Percentiles rank a stretch among this genome's conserved stretches.
phyloP scores from a whole-genome alignment of 164 flowering plant species.

The Echeveria elegans region DNA sequence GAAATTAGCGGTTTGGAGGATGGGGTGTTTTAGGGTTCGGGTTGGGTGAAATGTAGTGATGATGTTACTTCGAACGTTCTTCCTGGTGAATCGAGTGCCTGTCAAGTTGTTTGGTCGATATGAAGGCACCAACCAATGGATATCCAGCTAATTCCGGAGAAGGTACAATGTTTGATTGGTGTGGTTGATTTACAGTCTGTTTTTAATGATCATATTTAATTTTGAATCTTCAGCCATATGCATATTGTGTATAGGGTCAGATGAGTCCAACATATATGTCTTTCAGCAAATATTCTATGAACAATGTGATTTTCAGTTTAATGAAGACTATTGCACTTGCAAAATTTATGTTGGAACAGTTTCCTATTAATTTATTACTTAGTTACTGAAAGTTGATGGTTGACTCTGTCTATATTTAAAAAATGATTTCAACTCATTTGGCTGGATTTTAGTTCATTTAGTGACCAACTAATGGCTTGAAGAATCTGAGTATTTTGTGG shows the following conservation, averaged over 20 bases:
- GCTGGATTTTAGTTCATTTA: not conserved
- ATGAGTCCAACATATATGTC: not conserved
- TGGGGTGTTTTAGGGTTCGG: no score
- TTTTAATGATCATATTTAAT: no score
- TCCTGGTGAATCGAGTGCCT: not conserved
- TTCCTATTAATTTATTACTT: not conserved
- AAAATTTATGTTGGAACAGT: not conserved
- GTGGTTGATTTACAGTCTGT: not conserved
- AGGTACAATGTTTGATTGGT: conserved; percentile 26
- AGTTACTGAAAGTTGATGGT: not conserved
- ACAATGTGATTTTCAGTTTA: not conserved
- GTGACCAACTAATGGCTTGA: not conserved
- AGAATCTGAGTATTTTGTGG: not conserved
- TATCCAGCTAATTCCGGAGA: conserved; percentile 47
- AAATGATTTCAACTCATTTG: no score
- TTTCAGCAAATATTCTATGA: not conserved
- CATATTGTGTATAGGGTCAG: not conserved
- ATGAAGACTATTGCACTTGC: not conserved
- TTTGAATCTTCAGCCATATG: not conserved
- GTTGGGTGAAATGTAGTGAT: not conserved
- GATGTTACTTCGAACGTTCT: not conserved
- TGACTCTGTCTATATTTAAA: not conserved
- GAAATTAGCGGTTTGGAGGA: not conserved
- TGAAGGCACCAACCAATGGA: conserved; percentile 83
- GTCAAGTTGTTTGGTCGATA: conserved; percentile 10